These are phyloP conservation scores for Blastomyces parvus DNA, from an alignment of 2,329 filamentous ascomycete species.

Conservation along the genomic window DNA sequence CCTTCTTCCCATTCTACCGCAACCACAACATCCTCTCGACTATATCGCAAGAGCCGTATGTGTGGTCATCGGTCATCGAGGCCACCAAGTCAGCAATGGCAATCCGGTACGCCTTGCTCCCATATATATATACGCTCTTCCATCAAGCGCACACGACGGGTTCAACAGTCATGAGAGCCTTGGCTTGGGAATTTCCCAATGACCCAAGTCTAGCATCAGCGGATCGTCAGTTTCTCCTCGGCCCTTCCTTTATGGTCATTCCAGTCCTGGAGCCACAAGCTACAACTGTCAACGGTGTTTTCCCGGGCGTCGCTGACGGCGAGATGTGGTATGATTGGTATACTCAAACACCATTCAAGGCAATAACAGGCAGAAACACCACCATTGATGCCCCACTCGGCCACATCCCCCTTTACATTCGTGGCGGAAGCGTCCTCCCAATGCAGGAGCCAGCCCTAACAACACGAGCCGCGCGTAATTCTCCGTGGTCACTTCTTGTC, in stretches of 20 bases:
- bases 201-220: constrained; percentile 58
- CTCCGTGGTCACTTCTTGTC: constrained; percentile 57
- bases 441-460: constrained; percentile 60
- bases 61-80: constrained; percentile 56
- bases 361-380: constrained; percentile 46
- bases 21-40: constrained; percentile 61
- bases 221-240: constrained; percentile 64
- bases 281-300: constrained; percentile 56
- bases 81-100: constrained; percentile 58
- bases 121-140: constrained; percentile 69
- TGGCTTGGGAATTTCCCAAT: constrained; percentile 65
- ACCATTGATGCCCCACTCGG: constrained; percentile 53
- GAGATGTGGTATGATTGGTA: constrained; percentile 75
- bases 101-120: constrained; percentile 61
- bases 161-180: constrained; percentile 60
- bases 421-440: constrained; percentile 59
- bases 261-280: constrained; percentile 55
- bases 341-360: constrained; percentile 49
- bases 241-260: constrained; percentile 54
- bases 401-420: constrained; percentile 62
- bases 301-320: constrained; percentile 53
- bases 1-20: constrained; percentile 70
- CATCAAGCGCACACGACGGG: constrained; percentile 56
- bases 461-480: constrained; percentile 52
- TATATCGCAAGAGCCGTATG: constrained; percentile 59